phyloP scores from a whole-genome alignment of 2,329 filamentous ascomycete species.

The Trichoderma breve region DNA sequence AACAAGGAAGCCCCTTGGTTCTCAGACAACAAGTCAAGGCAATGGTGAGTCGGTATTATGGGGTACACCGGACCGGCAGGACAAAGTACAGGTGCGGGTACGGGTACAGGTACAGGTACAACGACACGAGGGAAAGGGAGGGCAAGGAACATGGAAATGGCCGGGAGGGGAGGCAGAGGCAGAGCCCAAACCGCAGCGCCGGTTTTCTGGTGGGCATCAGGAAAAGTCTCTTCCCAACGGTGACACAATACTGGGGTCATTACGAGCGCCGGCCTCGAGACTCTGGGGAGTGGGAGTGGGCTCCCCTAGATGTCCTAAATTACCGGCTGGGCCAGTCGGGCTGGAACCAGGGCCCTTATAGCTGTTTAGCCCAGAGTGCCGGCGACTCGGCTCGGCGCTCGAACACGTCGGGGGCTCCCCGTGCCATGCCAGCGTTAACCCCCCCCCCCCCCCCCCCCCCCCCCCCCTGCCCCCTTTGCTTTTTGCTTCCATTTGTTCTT shows the following conservation, averaged over 20 bases:
- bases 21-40: constrained; percentile 1
- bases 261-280: neutral
- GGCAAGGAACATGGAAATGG: neutral
- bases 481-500: constrained; percentile 14
- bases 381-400: constrained; percentile 18
- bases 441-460: neutral
- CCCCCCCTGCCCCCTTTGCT: constrained; percentile 1
- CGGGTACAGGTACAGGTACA: constrained; percentile 2
- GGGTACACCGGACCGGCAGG: constrained; percentile 7
- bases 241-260: constrained; percentile 19
- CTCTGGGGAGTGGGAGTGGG: constrained; percentile 10
- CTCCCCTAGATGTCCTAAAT: constrained; percentile 7
- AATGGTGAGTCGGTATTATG: constrained; percentile 14
- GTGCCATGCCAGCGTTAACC: neutral
- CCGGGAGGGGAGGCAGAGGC: constrained; percentile 6
- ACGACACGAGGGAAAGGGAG: neutral
- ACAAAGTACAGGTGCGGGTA: neutral
- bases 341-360: constrained; percentile 11
- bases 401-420: constrained; percentile 17
- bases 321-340: constrained; percentile 11
- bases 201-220: constrained; percentile 2
- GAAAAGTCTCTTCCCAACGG: neutral
- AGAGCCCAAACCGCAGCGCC: constrained; percentile 16
- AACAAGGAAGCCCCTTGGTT: constrained; percentile 8
- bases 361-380: constrained; percentile 12